Evolutionary conservation across 139 green algal genomes (phyloP).

Genomic region (Chlorella ohadii): DNA sequence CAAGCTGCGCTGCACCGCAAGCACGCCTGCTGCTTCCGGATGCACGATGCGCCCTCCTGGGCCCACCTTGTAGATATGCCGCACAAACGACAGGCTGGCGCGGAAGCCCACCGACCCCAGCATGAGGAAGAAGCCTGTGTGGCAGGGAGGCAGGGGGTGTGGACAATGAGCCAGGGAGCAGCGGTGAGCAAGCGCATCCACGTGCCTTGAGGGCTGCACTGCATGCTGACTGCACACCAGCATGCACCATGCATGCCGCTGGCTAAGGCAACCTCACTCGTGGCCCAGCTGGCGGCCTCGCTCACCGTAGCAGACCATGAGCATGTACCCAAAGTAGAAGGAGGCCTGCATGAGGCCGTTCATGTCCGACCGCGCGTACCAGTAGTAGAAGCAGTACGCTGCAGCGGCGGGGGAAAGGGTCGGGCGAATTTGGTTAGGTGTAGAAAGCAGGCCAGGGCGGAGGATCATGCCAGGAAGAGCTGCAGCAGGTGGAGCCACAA

Average conservation of each 20-base stretch:
- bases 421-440: too few relatives aligned
- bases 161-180: not conserved
- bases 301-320: conserved; percentile 70
- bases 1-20: not conserved
- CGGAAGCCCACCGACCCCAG: conserved; percentile 93
- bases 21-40: not conserved
- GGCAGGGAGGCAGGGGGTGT: too few relatives aligned
- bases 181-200: not conserved
- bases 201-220: too few relatives aligned
- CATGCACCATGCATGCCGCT: too few relatives aligned
- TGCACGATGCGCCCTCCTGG: not conserved
- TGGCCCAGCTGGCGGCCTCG: too few relatives aligned
- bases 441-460: not conserved
- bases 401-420: not conserved
- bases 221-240: too few relatives aligned
- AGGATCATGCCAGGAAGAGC: not conserved
- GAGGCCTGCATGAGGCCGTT: conserved; percentile 76
- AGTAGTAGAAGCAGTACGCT: conserved; percentile 99
- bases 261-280: too few relatives aligned
- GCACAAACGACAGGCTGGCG: conserved; percentile 79
- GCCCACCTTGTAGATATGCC: conserved; percentile 74
- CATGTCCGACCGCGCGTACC: conserved; percentile 89
- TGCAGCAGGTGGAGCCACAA: too few relatives aligned
- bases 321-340: conserved; percentile 94
- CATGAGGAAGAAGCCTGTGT: conserved; percentile 38